phyloP scores from a whole-genome alignment of 1,284 basidiomycete genomes.

The Prillingera fragicola region DNA sequence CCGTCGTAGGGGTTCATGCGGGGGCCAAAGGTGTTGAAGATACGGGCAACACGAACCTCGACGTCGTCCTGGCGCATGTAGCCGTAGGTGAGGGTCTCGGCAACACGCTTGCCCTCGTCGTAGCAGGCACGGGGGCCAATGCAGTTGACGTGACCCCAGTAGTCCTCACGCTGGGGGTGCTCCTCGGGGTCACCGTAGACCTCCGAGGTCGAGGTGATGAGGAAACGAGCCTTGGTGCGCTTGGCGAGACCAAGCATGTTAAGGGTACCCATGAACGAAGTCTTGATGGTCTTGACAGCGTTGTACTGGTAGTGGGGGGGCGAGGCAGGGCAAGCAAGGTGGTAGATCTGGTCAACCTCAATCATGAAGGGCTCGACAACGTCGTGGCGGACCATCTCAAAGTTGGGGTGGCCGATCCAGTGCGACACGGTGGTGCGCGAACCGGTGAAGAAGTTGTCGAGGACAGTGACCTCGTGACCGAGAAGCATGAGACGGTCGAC shows the following conservation, averaged over 20 bases:
- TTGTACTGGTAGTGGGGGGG: conserved; percentile 94
- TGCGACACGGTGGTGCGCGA: conserved; percentile 83
- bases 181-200: conserved; percentile 96
- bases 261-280: conserved; percentile 91
- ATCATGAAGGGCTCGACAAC: conserved; percentile 95
- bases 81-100: conserved; percentile 89
- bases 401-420: conserved; percentile 96
- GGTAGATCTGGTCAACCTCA: conserved; percentile 96
- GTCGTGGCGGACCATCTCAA: conserved; percentile 95
- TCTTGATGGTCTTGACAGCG: conserved; percentile 95
- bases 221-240: conserved; percentile 91
- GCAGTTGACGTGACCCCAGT: conserved; percentile 97
- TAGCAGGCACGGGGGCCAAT: conserved; percentile 97
- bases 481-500: conserved; percentile 95
- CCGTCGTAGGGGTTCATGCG: conserved; percentile 91
- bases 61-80: conserved; percentile 91
- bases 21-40: conserved; percentile 67
- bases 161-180: conserved; percentile 91
- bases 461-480: conserved; percentile 93
- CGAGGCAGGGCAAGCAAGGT: conserved; percentile 91
- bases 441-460: conserved; percentile 98
- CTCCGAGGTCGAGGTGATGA: conserved; percentile 88
- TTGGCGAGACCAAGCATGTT: conserved; percentile 99
- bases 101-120: conserved; percentile 94
- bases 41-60: conserved; percentile 89